Evolutionary conservation across 2,329 filamentous ascomycete species (phyloP).

Genomic region (Pseudogymnoascus sp.): DNA sequence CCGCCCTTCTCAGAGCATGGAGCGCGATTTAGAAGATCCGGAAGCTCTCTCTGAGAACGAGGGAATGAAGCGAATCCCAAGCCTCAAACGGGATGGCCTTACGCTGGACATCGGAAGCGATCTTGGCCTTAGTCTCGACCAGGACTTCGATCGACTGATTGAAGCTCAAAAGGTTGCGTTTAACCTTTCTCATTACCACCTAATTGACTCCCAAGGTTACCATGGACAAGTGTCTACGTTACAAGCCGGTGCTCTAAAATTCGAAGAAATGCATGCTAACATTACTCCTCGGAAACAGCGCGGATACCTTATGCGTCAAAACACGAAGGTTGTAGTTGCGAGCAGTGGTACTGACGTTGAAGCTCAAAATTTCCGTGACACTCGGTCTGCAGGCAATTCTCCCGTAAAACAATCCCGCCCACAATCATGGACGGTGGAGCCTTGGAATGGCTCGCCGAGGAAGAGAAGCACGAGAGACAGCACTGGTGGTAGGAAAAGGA

Average conservation of each 20-base stretch:
- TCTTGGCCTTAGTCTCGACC: constrained; percentile 71
- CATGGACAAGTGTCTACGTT: constrained; percentile 42
- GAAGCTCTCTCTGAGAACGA: constrained; percentile 27
- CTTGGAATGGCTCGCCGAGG: constrained; percentile 81
- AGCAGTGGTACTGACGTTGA: constrained; percentile 59
- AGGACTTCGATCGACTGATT: constrained; percentile 91
- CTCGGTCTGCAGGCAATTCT: constrained; percentile 60
- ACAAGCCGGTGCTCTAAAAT: not conserved
- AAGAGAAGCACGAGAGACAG: constrained; percentile 59
- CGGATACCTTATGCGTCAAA: constrained; percentile 97
- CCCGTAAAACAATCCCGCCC: constrained; percentile 71
- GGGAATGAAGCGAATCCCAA: constrained; percentile 52
- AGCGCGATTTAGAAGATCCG: constrained; percentile 23
- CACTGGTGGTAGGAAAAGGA: constrained; percentile 37
- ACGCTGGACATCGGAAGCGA: constrained; percentile 63
- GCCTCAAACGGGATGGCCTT: constrained; percentile 75
- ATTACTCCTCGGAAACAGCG: constrained; percentile 64
- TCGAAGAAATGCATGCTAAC: constrained; percentile 51
- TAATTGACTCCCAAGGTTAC: constrained; percentile 16
- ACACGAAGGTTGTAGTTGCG: constrained; percentile 94
- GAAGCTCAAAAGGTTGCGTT: constrained; percentile 91
- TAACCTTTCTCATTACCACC: constrained; percentile 25
- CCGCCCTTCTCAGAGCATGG: constrained; percentile 45
- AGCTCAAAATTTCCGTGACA: constrained; percentile 46
- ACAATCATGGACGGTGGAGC: constrained; percentile 93